Conservation (phyloP, 306 rosid species). For the Fagus sylvatica region DNA sequence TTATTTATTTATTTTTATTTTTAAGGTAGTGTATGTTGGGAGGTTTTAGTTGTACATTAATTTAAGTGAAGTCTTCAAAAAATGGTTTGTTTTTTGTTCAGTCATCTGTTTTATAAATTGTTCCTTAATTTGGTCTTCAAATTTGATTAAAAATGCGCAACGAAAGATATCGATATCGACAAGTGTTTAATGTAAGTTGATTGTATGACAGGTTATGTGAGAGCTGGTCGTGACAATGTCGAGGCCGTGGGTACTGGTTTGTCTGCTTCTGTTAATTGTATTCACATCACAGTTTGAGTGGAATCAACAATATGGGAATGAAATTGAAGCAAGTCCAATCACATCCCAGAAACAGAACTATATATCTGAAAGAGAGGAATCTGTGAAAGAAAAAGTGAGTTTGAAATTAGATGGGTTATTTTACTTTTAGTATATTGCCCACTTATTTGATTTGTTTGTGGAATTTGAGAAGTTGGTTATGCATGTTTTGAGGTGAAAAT, state of each 20-base stretch:
- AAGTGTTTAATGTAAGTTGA: not conserved
- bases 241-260: slow-evolving; percentile 59
- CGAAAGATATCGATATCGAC: not conserved
- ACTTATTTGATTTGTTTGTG: not conserved
- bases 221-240: slow-evolving; percentile 40
- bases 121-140: not conserved
- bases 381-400: slow-evolving; percentile 56
- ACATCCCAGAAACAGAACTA: slow-evolving; percentile 39
- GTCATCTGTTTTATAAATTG: not conserved
- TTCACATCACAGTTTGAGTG: slow-evolving; percentile 68
- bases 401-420: not conserved
- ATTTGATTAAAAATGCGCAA: not conserved
- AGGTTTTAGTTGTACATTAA: too few relatives aligned
- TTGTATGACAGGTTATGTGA: slow-evolving; percentile 31
- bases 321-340: slow-evolving; percentile 40
- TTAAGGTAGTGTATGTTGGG: too few relatives aligned
- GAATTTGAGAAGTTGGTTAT: not conserved
- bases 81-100: not conserved
- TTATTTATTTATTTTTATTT: not conserved
- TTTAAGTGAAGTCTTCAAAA: not conserved
- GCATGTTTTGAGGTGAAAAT: not conserved
- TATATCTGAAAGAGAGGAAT: slow-evolving; percentile 51
- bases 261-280: slow-evolving; percentile 53
- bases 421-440: not conserved
- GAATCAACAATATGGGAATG: slow-evolving; percentile 58